Conservation (phyloP, 1,284 basidiomycete genomes). For the Mycena sp. region DNA sequence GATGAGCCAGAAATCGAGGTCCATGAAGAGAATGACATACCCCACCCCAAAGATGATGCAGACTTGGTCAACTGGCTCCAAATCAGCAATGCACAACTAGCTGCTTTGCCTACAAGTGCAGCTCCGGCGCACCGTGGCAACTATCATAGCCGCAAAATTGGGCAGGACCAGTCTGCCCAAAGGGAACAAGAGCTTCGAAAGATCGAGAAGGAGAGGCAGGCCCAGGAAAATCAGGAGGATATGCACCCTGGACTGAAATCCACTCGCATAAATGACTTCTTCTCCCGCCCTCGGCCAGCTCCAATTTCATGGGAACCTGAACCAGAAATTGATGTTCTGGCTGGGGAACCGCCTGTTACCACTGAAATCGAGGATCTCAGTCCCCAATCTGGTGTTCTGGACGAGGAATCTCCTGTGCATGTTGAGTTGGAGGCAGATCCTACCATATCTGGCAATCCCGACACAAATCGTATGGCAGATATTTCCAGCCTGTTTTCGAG, state of each 20-base stretch:
- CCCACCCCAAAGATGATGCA: neutral
- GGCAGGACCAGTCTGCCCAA: neutral
- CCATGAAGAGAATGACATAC: constrained; percentile 3
- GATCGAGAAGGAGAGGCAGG: neutral
- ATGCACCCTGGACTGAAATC: neutral
- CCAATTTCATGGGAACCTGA: neutral
- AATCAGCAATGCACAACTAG: neutral
- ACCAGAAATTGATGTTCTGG: too few species aligned
- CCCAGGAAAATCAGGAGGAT: neutral
- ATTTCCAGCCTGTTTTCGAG: neutral
- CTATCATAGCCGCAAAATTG: neutral
- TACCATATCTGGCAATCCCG: too few species aligned
- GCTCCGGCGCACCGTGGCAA: neutral
- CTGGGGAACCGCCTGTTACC: too few species aligned
- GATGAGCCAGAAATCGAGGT: neutral
- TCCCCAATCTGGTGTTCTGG: too few species aligned
- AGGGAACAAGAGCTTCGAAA: constrained; percentile 1
- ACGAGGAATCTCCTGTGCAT: too few species aligned
- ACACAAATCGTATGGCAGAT: too few species aligned
- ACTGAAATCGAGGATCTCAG: too few species aligned
- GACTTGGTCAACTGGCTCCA: neutral
- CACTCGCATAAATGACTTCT: neutral
- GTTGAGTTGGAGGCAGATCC: too few species aligned
- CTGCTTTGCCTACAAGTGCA: neutral
- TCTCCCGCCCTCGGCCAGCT: neutral